Percentiles rank a stretch among this genome's conserved stretches.
phyloP scores from a whole-genome alignment of 352 stramenopile genomes.

The Globisporangium irregulare region DNA sequence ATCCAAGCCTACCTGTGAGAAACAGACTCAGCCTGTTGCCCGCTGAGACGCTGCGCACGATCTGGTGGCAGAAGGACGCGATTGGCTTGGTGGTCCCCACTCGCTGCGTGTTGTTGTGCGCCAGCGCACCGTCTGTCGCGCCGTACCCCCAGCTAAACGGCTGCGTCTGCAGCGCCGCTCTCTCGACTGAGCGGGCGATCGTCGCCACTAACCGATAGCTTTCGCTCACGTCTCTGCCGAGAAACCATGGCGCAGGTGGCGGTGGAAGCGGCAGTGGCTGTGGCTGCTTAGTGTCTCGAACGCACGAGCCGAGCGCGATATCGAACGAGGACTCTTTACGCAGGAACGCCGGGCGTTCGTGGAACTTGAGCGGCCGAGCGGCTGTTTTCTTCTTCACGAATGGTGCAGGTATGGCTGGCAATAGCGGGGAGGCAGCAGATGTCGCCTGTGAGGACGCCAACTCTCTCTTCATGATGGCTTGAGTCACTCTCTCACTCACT shows the following conservation, averaged over 20 bases:
- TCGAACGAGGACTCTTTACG: slow-evolving; percentile 30
- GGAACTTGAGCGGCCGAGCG: slow-evolving; percentile 35
- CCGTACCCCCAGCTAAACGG: slow-evolving; percentile 62
- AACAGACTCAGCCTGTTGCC: slow-evolving; percentile 63
- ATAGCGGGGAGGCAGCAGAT: too few relatives aligned
- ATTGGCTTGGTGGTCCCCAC: slow-evolving; percentile 30
- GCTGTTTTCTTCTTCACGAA: slow-evolving; percentile 32
- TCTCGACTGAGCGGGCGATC: slow-evolving; percentile 25
- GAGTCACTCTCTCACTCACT: too few relatives aligned
- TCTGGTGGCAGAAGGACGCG: slow-evolving; percentile 32
- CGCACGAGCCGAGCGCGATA: not conserved
- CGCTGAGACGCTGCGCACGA: slow-evolving; percentile 39
- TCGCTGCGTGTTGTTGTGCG: slow-evolving; percentile 29
- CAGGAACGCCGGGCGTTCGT: slow-evolving; percentile 43
- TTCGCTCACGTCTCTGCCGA: slow-evolving; percentile 28
- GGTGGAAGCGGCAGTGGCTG: not conserved
- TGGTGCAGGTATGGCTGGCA: too few relatives aligned
- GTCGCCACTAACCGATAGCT: slow-evolving; percentile 43
- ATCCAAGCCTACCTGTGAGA: slow-evolving; percentile 33
- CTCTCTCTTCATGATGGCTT: too few relatives aligned
- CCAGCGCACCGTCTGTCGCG: slow-evolving; percentile 40
- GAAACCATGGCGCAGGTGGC: slow-evolving; percentile 16
- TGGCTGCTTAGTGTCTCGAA: not conserved
- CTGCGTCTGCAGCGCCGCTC: slow-evolving; percentile 24
- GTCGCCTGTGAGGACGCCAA: too few relatives aligned